Evolutionary conservation across 495 filamentous ascomycete genomes (phyloP).

Genomic region (Bacidia gigantensis): DNA sequence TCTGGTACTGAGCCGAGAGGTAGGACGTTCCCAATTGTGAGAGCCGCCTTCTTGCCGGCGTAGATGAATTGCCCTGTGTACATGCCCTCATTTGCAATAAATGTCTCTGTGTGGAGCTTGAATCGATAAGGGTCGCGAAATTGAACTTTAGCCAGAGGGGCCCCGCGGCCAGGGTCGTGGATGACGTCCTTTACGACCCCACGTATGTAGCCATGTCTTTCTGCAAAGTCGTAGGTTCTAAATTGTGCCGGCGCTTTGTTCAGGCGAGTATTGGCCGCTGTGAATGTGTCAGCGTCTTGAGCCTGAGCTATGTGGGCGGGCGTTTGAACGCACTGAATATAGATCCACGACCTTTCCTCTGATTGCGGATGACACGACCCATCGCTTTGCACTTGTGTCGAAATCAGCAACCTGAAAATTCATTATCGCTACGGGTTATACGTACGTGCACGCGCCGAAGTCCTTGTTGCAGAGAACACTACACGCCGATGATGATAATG

Average conservation of each 20-base stretch:
- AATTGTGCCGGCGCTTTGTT: slow-evolving; percentile 89
- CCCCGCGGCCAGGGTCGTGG: slow-evolving; percentile 96
- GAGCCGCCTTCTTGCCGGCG: slow-evolving; percentile 91
- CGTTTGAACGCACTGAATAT: slow-evolving; percentile 72
- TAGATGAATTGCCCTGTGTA: slow-evolving; percentile 99
- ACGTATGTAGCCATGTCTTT: slow-evolving; percentile 92
- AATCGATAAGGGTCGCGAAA: slow-evolving; percentile 92
- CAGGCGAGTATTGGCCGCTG: slow-evolving; percentile 75
- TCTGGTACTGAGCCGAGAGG: slow-evolving; percentile 87
- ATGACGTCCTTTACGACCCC: slow-evolving; percentile 98
- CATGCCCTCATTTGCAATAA: slow-evolving; percentile 99
- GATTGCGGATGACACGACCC: slow-evolving; percentile 86
- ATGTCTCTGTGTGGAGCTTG: slow-evolving; percentile 84
- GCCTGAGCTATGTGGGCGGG: slow-evolving; percentile 19
- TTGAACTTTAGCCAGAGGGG: slow-evolving; percentile 86
- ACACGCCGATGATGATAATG: background rate
- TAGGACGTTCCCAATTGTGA: slow-evolving; percentile 94
- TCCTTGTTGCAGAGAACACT: background rate
- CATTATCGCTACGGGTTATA: too few species aligned
- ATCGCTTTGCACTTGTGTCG: slow-evolving; percentile 21
- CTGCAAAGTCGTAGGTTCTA: slow-evolving; percentile 84
- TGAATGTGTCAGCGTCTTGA: slow-evolving; percentile 28
- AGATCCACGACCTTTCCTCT: slow-evolving; percentile 94
- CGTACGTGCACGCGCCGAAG: background rate
- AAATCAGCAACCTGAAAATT: background rate